These are phyloP conservation scores for Coprinopsis marcescibilis DNA, from an alignment of 768 basidiomycete species.

Conservation along the genomic window DNA sequence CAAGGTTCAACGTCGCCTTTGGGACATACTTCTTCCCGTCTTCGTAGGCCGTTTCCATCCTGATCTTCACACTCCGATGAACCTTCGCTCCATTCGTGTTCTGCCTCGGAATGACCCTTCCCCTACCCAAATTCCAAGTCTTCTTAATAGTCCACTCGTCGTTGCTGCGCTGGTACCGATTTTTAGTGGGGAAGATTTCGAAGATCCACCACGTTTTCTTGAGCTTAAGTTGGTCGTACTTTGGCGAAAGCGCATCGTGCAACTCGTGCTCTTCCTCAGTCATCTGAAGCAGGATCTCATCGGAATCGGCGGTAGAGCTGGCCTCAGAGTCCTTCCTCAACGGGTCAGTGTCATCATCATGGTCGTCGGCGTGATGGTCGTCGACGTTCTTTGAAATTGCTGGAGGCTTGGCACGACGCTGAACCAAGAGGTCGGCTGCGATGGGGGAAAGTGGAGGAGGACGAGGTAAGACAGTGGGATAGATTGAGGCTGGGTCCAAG, in stretches of 20 bases:
- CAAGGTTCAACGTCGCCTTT: constrained; percentile 29
- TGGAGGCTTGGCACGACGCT: constrained; percentile 13
- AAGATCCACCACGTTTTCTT: constrained; percentile 60
- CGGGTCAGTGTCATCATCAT: no score
- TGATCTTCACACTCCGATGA: constrained; percentile 45
- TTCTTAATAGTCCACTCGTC: constrained; percentile 23
- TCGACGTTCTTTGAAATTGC: constrained; percentile 32
- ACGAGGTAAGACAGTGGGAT: constrained; percentile 28
- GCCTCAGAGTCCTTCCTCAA: no score
- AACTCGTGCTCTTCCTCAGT: constrained; percentile 60
- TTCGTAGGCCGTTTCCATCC: constrained; percentile 43
- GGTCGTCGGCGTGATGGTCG: constrained; percentile 30
- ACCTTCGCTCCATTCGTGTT: constrained; percentile 33
- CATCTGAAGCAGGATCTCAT: constrained; percentile 35
- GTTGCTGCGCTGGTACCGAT: constrained; percentile 30
- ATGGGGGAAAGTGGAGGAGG: constrained; percentile 22
- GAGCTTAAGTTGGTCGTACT: constrained; percentile 54
- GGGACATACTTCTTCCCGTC: constrained; percentile 32
- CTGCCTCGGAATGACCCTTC: constrained; percentile 38
- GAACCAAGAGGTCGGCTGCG: constrained; percentile 15
- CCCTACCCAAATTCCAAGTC: constrained; percentile 29
- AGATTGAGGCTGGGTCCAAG: constrained; percentile 33
- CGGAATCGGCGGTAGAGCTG: neutral
- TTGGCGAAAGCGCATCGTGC: constrained; percentile 47
- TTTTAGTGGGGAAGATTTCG: constrained; percentile 46